A percentile compares a stretch with the other conserved stretches of the same genome.
phyloP scores from a whole-genome alignment of 495 filamentous ascomycete genomes.

The Hamigera avellanea region DNA sequence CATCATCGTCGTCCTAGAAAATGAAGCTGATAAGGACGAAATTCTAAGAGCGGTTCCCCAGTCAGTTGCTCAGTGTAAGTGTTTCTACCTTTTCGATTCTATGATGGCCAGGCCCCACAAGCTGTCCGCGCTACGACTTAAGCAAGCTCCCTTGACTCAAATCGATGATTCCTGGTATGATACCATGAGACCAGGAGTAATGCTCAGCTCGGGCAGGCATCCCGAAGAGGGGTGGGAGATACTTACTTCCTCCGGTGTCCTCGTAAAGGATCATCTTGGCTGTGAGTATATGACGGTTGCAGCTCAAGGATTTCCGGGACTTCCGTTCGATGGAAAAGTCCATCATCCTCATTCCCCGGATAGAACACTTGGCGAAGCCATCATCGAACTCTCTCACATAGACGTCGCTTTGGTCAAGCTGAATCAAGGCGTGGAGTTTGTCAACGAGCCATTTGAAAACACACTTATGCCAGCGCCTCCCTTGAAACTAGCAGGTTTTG shows the following conservation, averaged over 20 bases:
- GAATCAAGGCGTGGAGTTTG: slow-evolving; percentile 1
- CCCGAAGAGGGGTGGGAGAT: neutral
- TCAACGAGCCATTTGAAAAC: slow-evolving; percentile 5
- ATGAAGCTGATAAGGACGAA: slow-evolving; percentile 1
- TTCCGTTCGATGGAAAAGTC: slow-evolving; percentile 2
- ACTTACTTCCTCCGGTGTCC: slow-evolving; percentile 1
- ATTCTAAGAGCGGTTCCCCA: slow-evolving; percentile 1
- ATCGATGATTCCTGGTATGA: neutral
- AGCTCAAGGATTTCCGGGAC: slow-evolving; percentile 2
- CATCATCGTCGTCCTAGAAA: slow-evolving; percentile 1
- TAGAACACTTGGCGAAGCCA: slow-evolving; percentile 2
- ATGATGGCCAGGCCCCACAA: neutral
- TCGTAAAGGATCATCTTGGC: neutral
- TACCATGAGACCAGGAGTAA: neutral
- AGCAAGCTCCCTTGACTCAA: neutral
- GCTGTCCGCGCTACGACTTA: neutral
- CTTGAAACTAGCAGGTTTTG: slow-evolving; percentile 1
- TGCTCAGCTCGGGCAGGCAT: neutral
- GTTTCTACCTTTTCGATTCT: neutral
- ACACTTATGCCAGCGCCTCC: neutral
- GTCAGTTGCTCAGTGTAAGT: neutral
- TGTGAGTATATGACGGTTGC: slow-evolving; percentile 3
- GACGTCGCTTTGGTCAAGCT: slow-evolving; percentile 7
- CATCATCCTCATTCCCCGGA: slow-evolving; percentile 1
- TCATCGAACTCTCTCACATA: slow-evolving; percentile 3